These are phyloP conservation scores for Penicillium sclerotigenum DNA, from an alignment of 2,329 filamentous ascomycete genomes.

Conservation along the genomic window DNA sequence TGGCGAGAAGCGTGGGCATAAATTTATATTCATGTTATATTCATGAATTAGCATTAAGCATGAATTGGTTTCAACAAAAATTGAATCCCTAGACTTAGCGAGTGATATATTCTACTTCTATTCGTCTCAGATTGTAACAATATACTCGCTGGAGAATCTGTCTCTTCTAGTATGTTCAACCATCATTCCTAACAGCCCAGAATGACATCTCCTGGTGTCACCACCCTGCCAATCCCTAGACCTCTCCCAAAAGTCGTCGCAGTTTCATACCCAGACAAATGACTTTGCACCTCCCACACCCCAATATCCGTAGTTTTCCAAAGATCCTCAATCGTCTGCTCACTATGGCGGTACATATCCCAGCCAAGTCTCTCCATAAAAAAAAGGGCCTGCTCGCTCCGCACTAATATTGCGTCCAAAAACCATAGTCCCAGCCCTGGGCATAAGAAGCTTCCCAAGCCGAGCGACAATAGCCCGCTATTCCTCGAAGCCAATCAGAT, in stretches of 20 bases:
- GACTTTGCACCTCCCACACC: neutral
- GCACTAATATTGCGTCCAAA: neutral
- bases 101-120: neutral
- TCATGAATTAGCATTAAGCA: neutral
- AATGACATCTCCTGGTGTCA: neutral
- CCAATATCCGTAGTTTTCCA: neutral
- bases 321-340: neutral
- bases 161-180: neutral
- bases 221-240: neutral
- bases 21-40: too few relatives aligned
- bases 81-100: neutral
- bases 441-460: neutral
- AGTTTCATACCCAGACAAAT: neutral
- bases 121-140: neutral
- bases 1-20: too few relatives aligned
- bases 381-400: neutral
- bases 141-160: neutral
- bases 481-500: neutral
- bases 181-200: neutral
- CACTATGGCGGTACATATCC: neutral
- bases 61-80: neutral
- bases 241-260: neutral
- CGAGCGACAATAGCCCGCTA: neutral
- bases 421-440: neutral
- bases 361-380: neutral